phyloP scores from a whole-genome alignment of 2,329 filamentous ascomycete species.

The Pezicula radicicola region DNA sequence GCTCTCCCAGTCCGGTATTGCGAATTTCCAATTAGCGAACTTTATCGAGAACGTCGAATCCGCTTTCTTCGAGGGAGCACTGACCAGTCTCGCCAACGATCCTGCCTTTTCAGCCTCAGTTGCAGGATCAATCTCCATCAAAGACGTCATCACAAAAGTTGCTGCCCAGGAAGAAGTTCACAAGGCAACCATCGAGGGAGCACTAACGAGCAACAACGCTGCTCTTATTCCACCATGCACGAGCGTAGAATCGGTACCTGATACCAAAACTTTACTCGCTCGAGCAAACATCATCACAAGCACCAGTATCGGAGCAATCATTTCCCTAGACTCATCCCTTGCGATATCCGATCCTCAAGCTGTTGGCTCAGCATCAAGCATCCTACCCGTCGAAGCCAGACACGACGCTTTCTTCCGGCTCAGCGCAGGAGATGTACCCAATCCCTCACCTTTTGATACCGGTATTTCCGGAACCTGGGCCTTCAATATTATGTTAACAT shows the following conservation, averaged over 20 bases:
- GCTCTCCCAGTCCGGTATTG: constrained; percentile 1
- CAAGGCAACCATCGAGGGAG: constrained; percentile 4
- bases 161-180: constrained; percentile 8
- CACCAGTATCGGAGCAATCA: constrained; percentile 6
- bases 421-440: constrained; percentile 3
- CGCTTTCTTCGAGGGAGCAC: constrained; percentile 2
- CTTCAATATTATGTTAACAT: constrained; percentile 4
- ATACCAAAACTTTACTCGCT: constrained; percentile 4
- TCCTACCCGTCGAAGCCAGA: constrained; percentile 2
- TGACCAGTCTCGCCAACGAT: constrained; percentile 2
- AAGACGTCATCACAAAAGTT: constrained; percentile 4
- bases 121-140: constrained; percentile 2
- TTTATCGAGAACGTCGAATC: constrained; percentile 7
- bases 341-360: constrained; percentile 1
- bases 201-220: background rate
- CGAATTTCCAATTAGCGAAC: constrained; percentile 4
- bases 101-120: background rate
- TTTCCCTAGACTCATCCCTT: background rate
- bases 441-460: constrained; percentile 6
- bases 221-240: constrained; percentile 2
- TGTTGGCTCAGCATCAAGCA: background rate
- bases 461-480: constrained; percentile 1
- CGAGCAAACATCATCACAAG: constrained; percentile 6
- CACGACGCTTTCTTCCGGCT: constrained; percentile 9
- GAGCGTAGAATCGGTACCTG: background rate